Evolutionary conservation across 140 eudicot genomes (phyloP).

Genomic region (Oenanthe javanica): DNA sequence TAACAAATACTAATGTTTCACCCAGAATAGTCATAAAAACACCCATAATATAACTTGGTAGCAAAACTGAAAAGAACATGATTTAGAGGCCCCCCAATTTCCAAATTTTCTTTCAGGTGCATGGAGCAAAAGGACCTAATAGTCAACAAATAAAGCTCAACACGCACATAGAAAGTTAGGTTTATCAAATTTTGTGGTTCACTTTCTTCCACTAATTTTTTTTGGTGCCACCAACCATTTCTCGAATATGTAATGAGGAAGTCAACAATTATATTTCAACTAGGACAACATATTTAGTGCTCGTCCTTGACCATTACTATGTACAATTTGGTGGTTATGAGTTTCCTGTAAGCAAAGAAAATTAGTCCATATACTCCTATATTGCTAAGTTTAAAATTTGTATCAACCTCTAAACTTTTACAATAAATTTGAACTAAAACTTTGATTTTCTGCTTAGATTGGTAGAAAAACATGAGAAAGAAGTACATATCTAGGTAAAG

Average conservation of each 20-base stretch:
- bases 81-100: background rate
- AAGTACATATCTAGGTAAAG: background rate
- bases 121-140: background rate
- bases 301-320: background rate
- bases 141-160: constrained; percentile 1
- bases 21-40: background rate
- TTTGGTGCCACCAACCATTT: background rate
- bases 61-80: background rate
- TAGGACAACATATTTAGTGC: background rate
- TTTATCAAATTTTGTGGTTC: background rate
- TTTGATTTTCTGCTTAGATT: background rate
- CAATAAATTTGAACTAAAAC: background rate
- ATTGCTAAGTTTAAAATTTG: background rate
- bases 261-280: background rate
- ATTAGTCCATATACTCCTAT: background rate
- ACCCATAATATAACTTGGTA: background rate
- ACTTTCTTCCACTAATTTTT: background rate
- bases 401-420: background rate
- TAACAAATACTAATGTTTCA: background rate
- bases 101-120: background rate
- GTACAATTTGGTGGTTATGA: background rate
- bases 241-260: background rate
- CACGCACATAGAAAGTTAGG: background rate
- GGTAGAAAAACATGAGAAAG: background rate
- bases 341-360: background rate